Percentiles rank a stretch among this genome's conserved stretches.
These are phyloP conservation scores for Beauveria rudraprayagi DNA, from an alignment of 2,329 filamentous ascomycete genomes.

Conservation along the genomic window DNA sequence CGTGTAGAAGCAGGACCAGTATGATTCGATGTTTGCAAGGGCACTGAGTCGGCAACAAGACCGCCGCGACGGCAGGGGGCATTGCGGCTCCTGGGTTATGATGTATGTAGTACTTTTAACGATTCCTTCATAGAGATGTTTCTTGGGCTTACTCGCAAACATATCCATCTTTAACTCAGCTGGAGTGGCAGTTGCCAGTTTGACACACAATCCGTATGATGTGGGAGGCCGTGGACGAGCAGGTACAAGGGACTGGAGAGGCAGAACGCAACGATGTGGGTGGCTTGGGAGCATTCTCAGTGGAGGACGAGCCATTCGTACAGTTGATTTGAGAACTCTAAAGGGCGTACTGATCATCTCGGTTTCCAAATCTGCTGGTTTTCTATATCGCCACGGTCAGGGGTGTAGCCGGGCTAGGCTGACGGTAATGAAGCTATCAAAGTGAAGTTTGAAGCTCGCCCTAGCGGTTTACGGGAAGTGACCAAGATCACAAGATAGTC, in stretches of 20 bases:
- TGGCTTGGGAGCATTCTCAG: not conserved
- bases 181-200: not conserved
- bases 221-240: not conserved
- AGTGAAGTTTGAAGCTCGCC: not conserved
- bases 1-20: not conserved
- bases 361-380: not conserved
- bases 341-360: not conserved
- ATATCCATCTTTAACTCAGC: not conserved
- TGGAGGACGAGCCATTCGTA: not conserved
- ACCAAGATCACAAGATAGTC: not conserved
- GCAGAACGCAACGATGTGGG: not conserved
- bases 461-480: not conserved
- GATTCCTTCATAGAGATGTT: not conserved
- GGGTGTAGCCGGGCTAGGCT: not conserved
- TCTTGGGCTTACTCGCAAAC: not conserved
- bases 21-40: not conserved
- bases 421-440: not conserved
- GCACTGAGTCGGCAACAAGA: not conserved
- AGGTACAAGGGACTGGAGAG: not conserved
- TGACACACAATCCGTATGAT: not conserved
- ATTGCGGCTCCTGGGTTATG: not conserved
- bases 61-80: not conserved
- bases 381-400: not conserved
- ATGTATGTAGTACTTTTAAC: not conserved
- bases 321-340: not conserved